phyloP scores from a whole-genome alignment of 169 alveolate species.

The Theileria annulata region DNA sequence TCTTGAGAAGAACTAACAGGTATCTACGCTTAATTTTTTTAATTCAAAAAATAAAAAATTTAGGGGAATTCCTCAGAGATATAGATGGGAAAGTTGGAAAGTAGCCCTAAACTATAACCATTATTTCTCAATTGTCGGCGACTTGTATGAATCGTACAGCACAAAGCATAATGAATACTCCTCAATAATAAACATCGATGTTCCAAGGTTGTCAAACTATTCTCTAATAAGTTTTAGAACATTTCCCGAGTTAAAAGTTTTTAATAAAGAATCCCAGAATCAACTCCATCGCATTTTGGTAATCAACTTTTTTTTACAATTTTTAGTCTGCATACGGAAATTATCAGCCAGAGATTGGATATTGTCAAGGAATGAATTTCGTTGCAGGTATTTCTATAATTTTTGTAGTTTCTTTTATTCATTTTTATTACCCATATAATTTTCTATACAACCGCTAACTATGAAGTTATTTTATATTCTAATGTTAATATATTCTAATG shows the following conservation, averaged over 20 bases:
- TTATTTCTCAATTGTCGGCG: slow-evolving; percentile 8
- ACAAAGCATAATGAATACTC: slow-evolving; percentile 44
- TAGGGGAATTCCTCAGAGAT: slow-evolving; percentile 78
- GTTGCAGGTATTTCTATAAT: slow-evolving; percentile 73
- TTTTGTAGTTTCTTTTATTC: neutral
- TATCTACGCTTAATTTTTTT: neutral
- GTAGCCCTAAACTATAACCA: slow-evolving; percentile 58
- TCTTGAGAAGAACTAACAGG: slow-evolving; percentile 66
- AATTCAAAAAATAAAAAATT: neutral
- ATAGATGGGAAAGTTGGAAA: slow-evolving; percentile 76
- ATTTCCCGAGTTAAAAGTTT: slow-evolving; percentile 58
- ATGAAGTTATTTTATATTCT: neutral
- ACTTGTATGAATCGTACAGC: slow-evolving; percentile 32
- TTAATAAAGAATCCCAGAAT: slow-evolving; percentile 48
- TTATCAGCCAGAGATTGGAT: slow-evolving; percentile 79
- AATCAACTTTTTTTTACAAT: neutral
- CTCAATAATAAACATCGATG: slow-evolving; percentile 60
- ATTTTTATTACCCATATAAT: neutral
- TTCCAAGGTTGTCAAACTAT: slow-evolving; percentile 44
- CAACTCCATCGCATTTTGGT: slow-evolving; percentile 67
- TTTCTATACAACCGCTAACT: neutral
- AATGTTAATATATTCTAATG: neutral
- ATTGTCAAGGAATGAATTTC: slow-evolving; percentile 90
- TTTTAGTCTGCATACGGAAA: slow-evolving; percentile 53
- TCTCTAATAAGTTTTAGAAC: slow-evolving; percentile 28